Conservation (phyloP, 176 grass and related monocot species). For the Coix lacrymajobi region DNA sequence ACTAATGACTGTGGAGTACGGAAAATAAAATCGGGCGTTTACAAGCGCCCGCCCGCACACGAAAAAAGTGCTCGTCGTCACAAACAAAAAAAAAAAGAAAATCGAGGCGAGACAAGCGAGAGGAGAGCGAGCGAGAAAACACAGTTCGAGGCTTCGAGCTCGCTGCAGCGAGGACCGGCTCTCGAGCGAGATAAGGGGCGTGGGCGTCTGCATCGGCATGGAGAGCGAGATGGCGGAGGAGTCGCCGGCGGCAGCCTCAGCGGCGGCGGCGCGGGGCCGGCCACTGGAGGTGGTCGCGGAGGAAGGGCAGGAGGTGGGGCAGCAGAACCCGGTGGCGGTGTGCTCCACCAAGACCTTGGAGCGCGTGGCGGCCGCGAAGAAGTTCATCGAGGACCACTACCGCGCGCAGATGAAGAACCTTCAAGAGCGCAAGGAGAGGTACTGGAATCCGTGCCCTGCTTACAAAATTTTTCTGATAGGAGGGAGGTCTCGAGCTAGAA, state of each 20-base stretch:
- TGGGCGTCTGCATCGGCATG: constrained; percentile 2
- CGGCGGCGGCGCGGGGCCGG: not conserved
- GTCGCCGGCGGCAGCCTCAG: too few species aligned
- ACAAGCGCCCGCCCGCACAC: not conserved
- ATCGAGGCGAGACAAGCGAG: not conserved
- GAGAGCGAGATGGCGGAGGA: constrained; percentile 25
- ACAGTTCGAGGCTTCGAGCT: constrained; percentile 2
- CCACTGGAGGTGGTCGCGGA: constrained; percentile 7
- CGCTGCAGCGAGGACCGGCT: not conserved
- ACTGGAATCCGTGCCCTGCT: not conserved
- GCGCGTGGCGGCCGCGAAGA: constrained; percentile 78
- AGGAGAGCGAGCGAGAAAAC: not conserved
- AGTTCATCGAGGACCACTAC: constrained; percentile 93
- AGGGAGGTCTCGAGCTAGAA: not conserved
- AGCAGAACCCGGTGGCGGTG: constrained; percentile 14
- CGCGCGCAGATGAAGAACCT: constrained; percentile 60
- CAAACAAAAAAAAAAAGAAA: not conserved
- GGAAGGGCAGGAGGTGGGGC: constrained; percentile 7
- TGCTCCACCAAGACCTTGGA: constrained; percentile 65
- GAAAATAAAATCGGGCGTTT: not conserved
- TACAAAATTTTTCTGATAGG: not conserved
- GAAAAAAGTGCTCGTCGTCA: not conserved
- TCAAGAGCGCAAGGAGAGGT: constrained; percentile 72
- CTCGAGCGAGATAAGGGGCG: constrained; percentile 12
- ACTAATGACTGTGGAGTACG: not conserved